These are phyloP conservation scores for Ramaria sp. DNA, from an alignment of 768 basidiomycete genomes.

Conservation along the genomic window DNA sequence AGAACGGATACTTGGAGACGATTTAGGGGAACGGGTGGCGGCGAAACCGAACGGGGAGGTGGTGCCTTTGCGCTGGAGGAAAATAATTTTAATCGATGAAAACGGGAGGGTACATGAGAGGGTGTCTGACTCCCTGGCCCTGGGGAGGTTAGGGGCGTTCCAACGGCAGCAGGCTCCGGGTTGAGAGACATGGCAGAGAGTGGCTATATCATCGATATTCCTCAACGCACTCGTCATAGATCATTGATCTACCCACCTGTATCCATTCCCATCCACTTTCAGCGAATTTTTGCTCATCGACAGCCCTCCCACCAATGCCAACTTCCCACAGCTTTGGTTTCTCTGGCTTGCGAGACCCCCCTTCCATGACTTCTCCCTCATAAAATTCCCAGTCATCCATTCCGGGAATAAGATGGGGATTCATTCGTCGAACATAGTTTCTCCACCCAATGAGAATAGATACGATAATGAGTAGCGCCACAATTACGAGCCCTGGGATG, in stretches of 20 bases:
- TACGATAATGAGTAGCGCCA: conserved; percentile 1
- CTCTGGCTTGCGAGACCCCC: not conserved
- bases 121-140: too few relatives aligned
- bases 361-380: not conserved
- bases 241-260: not conserved
- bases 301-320: not conserved
- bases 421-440: conserved; percentile 2
- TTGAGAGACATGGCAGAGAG: conserved; percentile 1
- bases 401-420: not conserved
- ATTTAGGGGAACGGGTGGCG: not conserved
- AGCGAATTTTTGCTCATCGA: not conserved
- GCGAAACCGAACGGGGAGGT: not conserved
- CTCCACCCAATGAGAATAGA: conserved; percentile 1
- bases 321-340: conserved; percentile 6
- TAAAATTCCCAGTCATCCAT: not conserved
- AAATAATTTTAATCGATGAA: not conserved
- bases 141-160: not conserved
- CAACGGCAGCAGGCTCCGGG: not conserved
- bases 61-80: not conserved
- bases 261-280: conserved; percentile 1
- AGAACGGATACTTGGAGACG: conserved; percentile 6
- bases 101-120: not conserved
- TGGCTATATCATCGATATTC: not conserved
- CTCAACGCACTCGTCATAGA: not conserved
- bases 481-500: conserved; percentile 7